phyloP scores from a whole-genome alignment of 495 filamentous ascomycete genomes.

The Rusavskia elegans region DNA sequence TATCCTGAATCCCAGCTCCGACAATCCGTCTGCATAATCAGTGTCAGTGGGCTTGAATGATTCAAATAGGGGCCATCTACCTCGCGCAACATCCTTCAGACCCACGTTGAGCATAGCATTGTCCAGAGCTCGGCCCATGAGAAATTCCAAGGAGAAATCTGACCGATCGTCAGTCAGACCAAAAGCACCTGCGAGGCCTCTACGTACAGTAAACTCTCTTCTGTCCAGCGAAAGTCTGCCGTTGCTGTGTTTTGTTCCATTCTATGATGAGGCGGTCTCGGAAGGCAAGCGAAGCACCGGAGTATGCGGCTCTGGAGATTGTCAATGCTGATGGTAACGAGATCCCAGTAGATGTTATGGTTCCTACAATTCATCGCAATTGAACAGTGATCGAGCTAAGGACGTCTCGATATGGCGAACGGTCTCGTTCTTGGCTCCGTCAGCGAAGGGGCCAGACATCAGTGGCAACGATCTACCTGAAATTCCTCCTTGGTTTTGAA shows the following conservation, averaged over 20 bases:
- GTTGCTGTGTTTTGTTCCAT: conserved; percentile 96
- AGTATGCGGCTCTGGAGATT: conserved; percentile 57
- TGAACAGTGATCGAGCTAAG: conserved; percentile 88
- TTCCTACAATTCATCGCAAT: conserved; percentile 72
- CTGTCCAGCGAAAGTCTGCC: conserved; percentile 74
- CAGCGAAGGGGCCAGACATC: background rate
- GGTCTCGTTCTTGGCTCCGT: conserved; percentile 44
- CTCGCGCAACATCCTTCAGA: conserved; percentile 67
- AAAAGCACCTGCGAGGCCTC: background rate
- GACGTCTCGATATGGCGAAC: conserved; percentile 95
- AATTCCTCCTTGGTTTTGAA: conserved; percentile 68
- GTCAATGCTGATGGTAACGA: conserved; percentile 1
- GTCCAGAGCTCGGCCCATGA: conserved; percentile 91
- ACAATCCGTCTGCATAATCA: conserved; percentile 47
- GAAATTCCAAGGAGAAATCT: conserved; percentile 86
- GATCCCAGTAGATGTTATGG: no score
- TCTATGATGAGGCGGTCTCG: conserved; percentile 84
- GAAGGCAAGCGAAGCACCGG: conserved; percentile 78
- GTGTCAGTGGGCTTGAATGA: background rate
- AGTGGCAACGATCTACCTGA: conserved; percentile 27
- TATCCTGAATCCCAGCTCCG: conserved; percentile 85
- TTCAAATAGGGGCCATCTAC: conserved; percentile 21
- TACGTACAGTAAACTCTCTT: conserved; percentile 78
- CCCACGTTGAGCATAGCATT: conserved; percentile 97
- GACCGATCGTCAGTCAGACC: background rate